Conservation (phyloP, 768 basidiomycete genomes). For the Ramaria rubella region DNA sequence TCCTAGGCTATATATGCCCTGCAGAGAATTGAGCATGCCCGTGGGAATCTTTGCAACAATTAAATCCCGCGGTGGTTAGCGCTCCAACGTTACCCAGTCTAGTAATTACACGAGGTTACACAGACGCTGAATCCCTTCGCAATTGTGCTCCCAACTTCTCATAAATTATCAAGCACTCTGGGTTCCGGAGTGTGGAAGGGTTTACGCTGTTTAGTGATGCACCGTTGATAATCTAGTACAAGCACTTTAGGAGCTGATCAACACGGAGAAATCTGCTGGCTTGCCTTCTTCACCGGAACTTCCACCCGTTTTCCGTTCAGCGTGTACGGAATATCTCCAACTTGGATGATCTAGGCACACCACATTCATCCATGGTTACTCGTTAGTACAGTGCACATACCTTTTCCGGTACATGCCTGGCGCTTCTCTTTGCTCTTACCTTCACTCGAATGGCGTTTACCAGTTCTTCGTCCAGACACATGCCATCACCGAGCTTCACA, state of each 20-base stretch:
- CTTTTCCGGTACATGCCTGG: slow-evolving; percentile 70
- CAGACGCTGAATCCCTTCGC: slow-evolving; percentile 21
- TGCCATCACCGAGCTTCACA: slow-evolving; percentile 52
- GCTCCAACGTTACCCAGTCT: too few relatives aligned
- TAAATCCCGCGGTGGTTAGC: neutral
- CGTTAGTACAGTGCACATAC: slow-evolving; percentile 32
- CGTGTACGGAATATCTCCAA: slow-evolving; percentile 68
- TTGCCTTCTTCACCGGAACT: slow-evolving; percentile 68
- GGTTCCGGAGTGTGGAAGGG: slow-evolving; percentile 65
- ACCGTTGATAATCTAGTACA: slow-evolving; percentile 67
- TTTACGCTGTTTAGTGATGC: slow-evolving; percentile 63
- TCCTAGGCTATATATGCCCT: neutral
- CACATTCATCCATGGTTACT: neutral
- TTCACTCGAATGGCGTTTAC: slow-evolving; percentile 52
- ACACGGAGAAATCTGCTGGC: neutral
- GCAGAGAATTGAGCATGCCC: neutral
- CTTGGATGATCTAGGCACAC: slow-evolving; percentile 54
- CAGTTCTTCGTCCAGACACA: slow-evolving; percentile 43
- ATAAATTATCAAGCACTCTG: slow-evolving; percentile 62
- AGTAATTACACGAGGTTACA: neutral
- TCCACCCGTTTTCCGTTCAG: slow-evolving; percentile 78
- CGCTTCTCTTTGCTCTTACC: slow-evolving; percentile 56
- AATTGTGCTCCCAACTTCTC: slow-evolving; percentile 44
- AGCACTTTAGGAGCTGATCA: slow-evolving; percentile 10
- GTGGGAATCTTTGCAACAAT: neutral